phyloP scores from a whole-genome alignment of 768 basidiomycete genomes.

The Agaricus sinodeliciosus region DNA sequence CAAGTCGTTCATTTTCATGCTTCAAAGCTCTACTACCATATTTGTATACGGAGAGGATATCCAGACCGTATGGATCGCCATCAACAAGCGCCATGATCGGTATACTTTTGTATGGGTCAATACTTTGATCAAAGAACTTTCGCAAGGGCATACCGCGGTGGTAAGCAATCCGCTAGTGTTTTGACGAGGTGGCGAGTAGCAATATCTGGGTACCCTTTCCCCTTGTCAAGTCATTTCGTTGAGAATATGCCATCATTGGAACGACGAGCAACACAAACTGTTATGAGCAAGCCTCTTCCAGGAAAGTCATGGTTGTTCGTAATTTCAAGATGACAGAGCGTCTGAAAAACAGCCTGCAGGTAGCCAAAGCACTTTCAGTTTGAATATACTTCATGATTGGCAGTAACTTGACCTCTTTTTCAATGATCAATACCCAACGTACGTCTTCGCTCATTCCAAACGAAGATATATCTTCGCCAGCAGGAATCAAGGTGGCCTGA shows the following conservation, averaged over 20 bases:
- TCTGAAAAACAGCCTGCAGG: slow-evolving; percentile 87
- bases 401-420: slow-evolving; percentile 70
- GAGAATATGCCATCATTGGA: not conserved
- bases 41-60: slow-evolving; percentile 86
- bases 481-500: slow-evolving; percentile 74
- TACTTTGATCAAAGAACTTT: not conserved
- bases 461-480: slow-evolving; percentile 59
- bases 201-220: slow-evolving; percentile 95
- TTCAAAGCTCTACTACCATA: slow-evolving; percentile 66
- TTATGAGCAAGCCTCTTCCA: slow-evolving; percentile 70
- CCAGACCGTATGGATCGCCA: slow-evolving; percentile 86
- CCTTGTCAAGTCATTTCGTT: slow-evolving; percentile 37
- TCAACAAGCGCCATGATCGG: slow-evolving; percentile 82
- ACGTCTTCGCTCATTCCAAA: slow-evolving; percentile 51
- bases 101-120: slow-evolving; percentile 38
- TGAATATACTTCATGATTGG: slow-evolving; percentile 2
- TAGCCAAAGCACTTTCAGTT: not conserved
- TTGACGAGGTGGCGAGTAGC: slow-evolving; percentile 83
- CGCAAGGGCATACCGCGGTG: slow-evolving; percentile 16
- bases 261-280: slow-evolving; percentile 35
- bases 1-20: slow-evolving; percentile 66
- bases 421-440: slow-evolving; percentile 80
- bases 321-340: slow-evolving; percentile 57
- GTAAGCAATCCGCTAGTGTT: slow-evolving; percentile 61
- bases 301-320: slow-evolving; percentile 41